Evolutionary conservation across 1,139 yeast species (phyloP).

Genomic region (Taphrina flavorubra): DNA sequence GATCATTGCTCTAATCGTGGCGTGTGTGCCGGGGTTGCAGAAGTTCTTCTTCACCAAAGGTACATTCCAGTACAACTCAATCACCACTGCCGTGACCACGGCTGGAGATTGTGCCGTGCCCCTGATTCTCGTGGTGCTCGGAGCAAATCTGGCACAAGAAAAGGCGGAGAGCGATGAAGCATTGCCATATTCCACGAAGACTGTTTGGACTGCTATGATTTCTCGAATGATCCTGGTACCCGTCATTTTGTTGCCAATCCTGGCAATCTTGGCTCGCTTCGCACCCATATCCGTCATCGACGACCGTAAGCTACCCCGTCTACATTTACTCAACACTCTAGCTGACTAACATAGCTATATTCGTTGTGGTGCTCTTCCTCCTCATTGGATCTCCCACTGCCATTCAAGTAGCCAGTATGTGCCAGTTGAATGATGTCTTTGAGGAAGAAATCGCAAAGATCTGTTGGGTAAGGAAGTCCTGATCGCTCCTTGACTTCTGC

Average conservation of each 20-base stretch:
- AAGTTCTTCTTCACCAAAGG: slow-evolving; percentile 63
- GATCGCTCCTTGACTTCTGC: no score
- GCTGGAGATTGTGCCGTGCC: slow-evolving; percentile 91
- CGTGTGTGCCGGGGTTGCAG: slow-evolving; percentile 75
- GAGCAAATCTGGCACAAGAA: slow-evolving; percentile 58
- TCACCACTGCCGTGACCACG: slow-evolving; percentile 76
- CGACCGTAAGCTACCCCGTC: slow-evolving; percentile 56
- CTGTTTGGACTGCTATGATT: slow-evolving; percentile 69
- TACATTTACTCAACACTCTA: no score
- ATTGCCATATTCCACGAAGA: slow-evolving; percentile 59
- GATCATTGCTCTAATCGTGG: slow-evolving; percentile 81
- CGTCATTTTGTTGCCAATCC: slow-evolving; percentile 67
- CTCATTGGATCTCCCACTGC: slow-evolving; percentile 45
- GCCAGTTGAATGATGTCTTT: slow-evolving; percentile 59
- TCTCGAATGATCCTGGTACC: slow-evolving; percentile 82
- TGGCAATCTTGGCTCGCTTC: slow-evolving; percentile 69
- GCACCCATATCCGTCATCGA: slow-evolving; percentile 71
- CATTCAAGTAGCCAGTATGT: slow-evolving; percentile 42
- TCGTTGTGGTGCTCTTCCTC: slow-evolving; percentile 74
- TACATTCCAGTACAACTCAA: slow-evolving; percentile 76
- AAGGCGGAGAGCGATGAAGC: slow-evolving; percentile 53
- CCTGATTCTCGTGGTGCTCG: slow-evolving; percentile 66
- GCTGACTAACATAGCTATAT: slow-evolving; percentile 56
- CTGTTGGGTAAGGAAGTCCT: slow-evolving; percentile 55
- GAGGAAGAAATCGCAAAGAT: slow-evolving; percentile 86